These are phyloP conservation scores for Heliophila coronopifolia DNA, from an alignment of 441 rosid genomes.

Conservation along the genomic window DNA sequence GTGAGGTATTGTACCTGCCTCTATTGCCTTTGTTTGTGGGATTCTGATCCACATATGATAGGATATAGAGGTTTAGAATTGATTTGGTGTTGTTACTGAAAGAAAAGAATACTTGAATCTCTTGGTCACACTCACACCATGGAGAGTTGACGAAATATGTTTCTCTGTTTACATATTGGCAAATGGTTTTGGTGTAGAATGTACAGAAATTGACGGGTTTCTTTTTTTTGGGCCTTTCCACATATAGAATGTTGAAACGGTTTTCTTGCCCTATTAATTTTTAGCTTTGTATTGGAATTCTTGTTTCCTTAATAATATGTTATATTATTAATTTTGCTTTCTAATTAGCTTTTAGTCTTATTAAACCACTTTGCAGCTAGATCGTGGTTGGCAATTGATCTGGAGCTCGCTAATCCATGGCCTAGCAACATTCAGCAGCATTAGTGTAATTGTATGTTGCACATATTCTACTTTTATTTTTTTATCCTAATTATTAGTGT, in stretches of 20 bases:
- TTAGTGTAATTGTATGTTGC: slow-evolving; percentile 62
- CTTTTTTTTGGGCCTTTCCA: slow-evolving; percentile 8
- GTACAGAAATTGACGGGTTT: background rate
- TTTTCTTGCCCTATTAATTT: slow-evolving; percentile 2
- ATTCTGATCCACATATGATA: slow-evolving; percentile 9
- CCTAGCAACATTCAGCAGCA: slow-evolving; percentile 72
- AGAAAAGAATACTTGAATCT: slow-evolving; percentile 1
- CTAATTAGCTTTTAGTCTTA: slow-evolving; percentile 19
- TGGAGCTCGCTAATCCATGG: slow-evolving; percentile 79
- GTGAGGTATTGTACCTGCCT: slow-evolving; percentile 36
- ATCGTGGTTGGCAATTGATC: slow-evolving; percentile 66
- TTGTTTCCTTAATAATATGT: slow-evolving; percentile 2
- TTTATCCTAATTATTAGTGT: no score
- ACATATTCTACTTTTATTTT: background rate
- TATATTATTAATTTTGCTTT: slow-evolving; percentile 5
- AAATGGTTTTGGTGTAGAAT: background rate
- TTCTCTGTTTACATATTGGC: slow-evolving; percentile 15
- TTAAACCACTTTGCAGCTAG: slow-evolving; percentile 47
- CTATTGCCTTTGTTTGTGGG: slow-evolving; percentile 9
- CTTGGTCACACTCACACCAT: background rate
- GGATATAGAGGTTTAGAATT: slow-evolving; percentile 5
- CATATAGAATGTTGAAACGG: background rate
- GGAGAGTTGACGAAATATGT: background rate
- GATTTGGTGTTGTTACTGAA: slow-evolving; percentile 9
- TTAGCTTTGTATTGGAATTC: slow-evolving; percentile 11